Evolutionary conservation across 768 basidiomycete species (phyloP), one percentile per base, ranked within the genome.

Genomic region (Boletellus ananas): DNA sequence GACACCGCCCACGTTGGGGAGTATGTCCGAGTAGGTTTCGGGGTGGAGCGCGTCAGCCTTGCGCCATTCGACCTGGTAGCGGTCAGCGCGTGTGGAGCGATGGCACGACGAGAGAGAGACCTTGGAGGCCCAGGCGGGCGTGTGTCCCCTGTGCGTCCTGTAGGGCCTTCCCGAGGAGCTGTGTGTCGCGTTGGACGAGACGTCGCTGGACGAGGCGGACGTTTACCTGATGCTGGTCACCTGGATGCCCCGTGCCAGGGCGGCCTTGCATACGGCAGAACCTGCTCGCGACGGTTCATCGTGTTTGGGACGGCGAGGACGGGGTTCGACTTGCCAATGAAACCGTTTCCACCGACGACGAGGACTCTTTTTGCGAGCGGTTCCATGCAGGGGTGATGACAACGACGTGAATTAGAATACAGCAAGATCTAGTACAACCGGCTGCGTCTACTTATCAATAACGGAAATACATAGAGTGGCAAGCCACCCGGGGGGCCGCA

Each of bases 281-380:
- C 96, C 94, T 96, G 68, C 37, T 27, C 20, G 50, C 31, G 42
- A 34, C 52, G n/a, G 23, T 25, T 51, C 21, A 33, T 25, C 29
- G 50, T 31, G 14, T 16, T 17, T 53, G 23, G 23, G 23, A 18
- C 23, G 20, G 27, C 38, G 45, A 51, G 21, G 23, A 18, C 12
- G 4, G 42, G 33, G 14, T 0, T 18, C n/a, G 11, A 51, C 72
- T 52, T 56, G 89, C 94, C 95, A 61, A 99, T 83, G 74, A 96
- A 98, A 6, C 96, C 96, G 72, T 96, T 96, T 39, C 96, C 96
- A n/a, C 96, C 96, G 2, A 98, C 80, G 36, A 99, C 92, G n/a
- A 97, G 81, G 34, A 97, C 78, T 61, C 76, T 86, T 47, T 74
- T 79, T 45, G 74, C 49, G 20, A 74, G n/a, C 35, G 55, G 47